Base-by-base conservation (phyloP, 192 early-diverging fungal genomes). In the Cladochytrium replicatum region DNA sequence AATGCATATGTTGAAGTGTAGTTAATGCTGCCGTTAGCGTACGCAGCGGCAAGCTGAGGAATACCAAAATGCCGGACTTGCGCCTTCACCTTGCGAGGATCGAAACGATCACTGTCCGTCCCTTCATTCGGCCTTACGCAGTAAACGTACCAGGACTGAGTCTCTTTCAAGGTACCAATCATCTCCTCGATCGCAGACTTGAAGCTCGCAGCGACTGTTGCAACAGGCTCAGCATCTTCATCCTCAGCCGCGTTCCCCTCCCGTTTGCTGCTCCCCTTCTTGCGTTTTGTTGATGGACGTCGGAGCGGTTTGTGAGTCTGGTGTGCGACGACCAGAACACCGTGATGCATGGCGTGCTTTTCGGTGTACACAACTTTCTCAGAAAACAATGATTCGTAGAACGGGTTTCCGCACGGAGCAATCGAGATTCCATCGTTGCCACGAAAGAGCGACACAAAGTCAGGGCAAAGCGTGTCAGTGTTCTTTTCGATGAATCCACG, bases 391-490 rank as follows among this genome's bases (percentile, higher is more conserved):
- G 64, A 65, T 17, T 74, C 75, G 23, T 92, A 65, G 56, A 93
- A 89, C 4, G 57, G 56, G 64, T 88, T 89, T 48, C 75, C 78
- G 19, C 83, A 65, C 21, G 61, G 60, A 1, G 37, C 50, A 47
- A 68, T 68, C 42, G 61, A 63, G 37, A 37, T n/a, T n/a, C 46
- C 61, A 17, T 56, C 60, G 48, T 68, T 68, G 39, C 78, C 77
- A 26, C 77, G 63, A 55, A 93, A 75, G 30, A 95, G 67, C 30
- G 81, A 72, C 24, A 92, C 77, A 60, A 94, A 92, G 60, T 97
- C 91, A 3, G 85, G 70, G 41, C 62, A 38, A 32, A 84, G 69
- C 26, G 80, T 48, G 59, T 84, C 73, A 57, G 52, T 67, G 69
- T 92, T 93, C 58, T 78, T 80, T 34, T 84, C 83, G 53, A 84